Base-by-base conservation (phyloP, 169 alveolate species). In the Cryptosporidium ubiquitum region DNA sequence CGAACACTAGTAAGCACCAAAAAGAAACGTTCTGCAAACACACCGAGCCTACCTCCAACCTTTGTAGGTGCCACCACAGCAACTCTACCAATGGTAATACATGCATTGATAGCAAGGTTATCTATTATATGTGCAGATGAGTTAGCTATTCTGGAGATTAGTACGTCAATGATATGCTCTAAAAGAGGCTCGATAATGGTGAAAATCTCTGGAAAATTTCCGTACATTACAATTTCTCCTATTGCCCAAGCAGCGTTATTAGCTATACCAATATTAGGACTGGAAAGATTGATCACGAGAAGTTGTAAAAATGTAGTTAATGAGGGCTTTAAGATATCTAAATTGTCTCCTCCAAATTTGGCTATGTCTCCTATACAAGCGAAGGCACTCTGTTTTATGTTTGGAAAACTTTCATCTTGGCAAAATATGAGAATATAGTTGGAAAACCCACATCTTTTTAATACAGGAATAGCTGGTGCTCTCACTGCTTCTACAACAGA, bases 211-310 rank as follows among this genome's bases (percentile, higher is more conserved):
- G 93, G 84, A 57, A 68, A 70, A 66, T 85, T 57, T 5, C 70
- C 92, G 58, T 92, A 92, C 51, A 86, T 74, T 61, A 94, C 92
- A 47, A 93, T 49, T 91, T 95, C 97, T 18, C 97, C 97, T 14
- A 95, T 91, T 26, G 97, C 97, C 97, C 97, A 95, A 44, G 95
- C 92, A n/a, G 97, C 97, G 70, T 95, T 95, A 91, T 95, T 95
- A 44, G 94, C 86, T 70, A 93, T 95, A 12, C 94, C 93, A 29
- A 92, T 84, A 55, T 94, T 85, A 10, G 91, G 75, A 42, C 86
- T 91, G 39, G 91, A 70, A 39, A 93, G 86, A 58, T 92, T 84
- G 31, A 69, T 84, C 40, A 84, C 44, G 23, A 64, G 40, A 39
- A 31, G 10, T 61, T 49, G 66, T 3, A 73, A 9, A 7, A 66